These are phyloP conservation scores for Gleditsia sinensis DNA, from an alignment of 306 rosid genomes.

Conservation along the genomic window DNA sequence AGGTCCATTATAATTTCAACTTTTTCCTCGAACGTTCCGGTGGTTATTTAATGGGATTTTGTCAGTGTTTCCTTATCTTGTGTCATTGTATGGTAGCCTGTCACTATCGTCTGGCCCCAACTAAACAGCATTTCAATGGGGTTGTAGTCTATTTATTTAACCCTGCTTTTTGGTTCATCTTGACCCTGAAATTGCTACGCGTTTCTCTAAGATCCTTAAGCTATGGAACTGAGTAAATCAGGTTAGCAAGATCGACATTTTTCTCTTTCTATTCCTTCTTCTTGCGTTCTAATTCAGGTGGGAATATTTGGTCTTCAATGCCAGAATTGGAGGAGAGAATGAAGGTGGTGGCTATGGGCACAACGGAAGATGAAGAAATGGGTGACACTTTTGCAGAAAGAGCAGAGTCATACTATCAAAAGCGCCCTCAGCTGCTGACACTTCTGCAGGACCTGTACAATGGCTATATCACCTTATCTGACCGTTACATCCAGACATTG, in stretches of 20 bases:
- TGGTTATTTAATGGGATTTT: slow-evolving; percentile 30
- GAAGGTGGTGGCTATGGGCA: slow-evolving; percentile 52
- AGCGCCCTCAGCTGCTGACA: slow-evolving; percentile 81
- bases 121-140: slow-evolving; percentile 28
- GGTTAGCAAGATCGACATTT: slow-evolving; percentile 28
- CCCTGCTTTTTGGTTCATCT: slow-evolving; percentile 23
- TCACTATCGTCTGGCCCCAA: slow-evolving; percentile 35
- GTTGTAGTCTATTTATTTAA: slow-evolving; percentile 37
- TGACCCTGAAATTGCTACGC: background rate
- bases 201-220: background rate
- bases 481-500: slow-evolving; percentile 69
- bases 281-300: background rate
- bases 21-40: slow-evolving; percentile 9
- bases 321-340: slow-evolving; percentile 87
- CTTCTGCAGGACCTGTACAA: slow-evolving; percentile 83
- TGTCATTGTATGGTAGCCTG: slow-evolving; percentile 44
- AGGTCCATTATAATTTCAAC: background rate
- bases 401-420: slow-evolving; percentile 84
- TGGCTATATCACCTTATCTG: slow-evolving; percentile 78
- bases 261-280: background rate
- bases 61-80: slow-evolving; percentile 39
- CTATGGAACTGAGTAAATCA: slow-evolving; percentile 40
- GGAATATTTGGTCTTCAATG: slow-evolving; percentile 26
- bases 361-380: slow-evolving; percentile 43
- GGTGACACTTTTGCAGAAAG: slow-evolving; percentile 86